Conservation (phyloP, 106 monocot genomes). For the Cymbidium sinense region DNA sequence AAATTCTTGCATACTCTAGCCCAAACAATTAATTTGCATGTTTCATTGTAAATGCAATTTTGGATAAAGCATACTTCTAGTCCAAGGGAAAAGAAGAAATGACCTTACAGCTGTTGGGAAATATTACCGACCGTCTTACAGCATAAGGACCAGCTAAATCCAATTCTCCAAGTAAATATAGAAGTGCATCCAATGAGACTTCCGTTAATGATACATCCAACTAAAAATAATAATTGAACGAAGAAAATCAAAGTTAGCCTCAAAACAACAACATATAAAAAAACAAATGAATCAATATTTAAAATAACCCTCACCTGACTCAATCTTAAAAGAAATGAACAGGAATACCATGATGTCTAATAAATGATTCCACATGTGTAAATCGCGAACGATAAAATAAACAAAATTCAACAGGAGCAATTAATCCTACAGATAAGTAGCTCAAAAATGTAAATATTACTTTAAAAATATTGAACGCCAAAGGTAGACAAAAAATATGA, state of each 20-base stretch:
- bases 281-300: neutral
- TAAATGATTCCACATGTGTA: slow-evolving; percentile 13
- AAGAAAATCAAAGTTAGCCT: slow-evolving; percentile 11
- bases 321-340: slow-evolving; percentile 41
- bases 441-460: slow-evolving; percentile 6
- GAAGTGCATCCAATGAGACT: slow-evolving; percentile 62
- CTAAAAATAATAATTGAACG: slow-evolving; percentile 24
- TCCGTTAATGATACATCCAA: slow-evolving; percentile 54
- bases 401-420: slow-evolving; percentile 46
- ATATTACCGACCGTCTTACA: slow-evolving; percentile 48
- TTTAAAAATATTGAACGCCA: neutral
- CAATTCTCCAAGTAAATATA: slow-evolving; percentile 58
- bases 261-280: neutral
- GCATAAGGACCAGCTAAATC: slow-evolving; percentile 67
- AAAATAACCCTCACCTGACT: slow-evolving; percentile 43
- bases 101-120: slow-evolving; percentile 86
- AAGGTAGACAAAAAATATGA: neutral
- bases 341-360: slow-evolving; percentile 26
- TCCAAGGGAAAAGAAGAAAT: slow-evolving; percentile 2
- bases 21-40: neutral
- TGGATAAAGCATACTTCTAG: neutral
- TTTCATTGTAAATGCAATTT: neutral
- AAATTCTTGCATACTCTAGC: neutral
- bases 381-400: slow-evolving; percentile 51
- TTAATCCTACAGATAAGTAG: slow-evolving; percentile 47